Base-by-base conservation (phyloP, 2,329 filamentous ascomycete species). In the Alternaria atra region DNA sequence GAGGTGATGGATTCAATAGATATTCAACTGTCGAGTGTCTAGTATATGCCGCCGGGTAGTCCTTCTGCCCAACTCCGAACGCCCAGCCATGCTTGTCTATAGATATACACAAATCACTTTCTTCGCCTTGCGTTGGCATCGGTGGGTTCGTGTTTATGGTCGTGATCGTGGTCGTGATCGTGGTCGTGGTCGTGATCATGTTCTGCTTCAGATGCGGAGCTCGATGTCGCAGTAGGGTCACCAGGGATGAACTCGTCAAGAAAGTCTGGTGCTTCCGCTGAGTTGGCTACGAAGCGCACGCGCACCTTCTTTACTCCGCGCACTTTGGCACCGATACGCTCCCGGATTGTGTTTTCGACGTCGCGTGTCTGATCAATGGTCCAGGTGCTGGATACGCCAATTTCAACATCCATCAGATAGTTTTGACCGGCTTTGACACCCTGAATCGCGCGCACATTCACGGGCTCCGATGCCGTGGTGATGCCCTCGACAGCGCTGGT, bases 381-480 rank as follows among this genome's bases (percentile, higher is more conserved):
- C 91, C 91, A 97, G 34, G 83, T 82, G 23, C 85, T 86, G 0
- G 94, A 93, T 15, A 96, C 91, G 2, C 88, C 91, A 63, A 98
- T 81, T 77, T 97, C 94, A 7, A 99, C 79, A 70, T 98, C 95
- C 70, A 98, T 89, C 30, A 98, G 84, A 77, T 96, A 97, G 81
- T 97, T 99, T 79, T 97, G 95, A 30, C 95, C 95, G 4, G 93
- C 95, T 81, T 99, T 99, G 80, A 97, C 86, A 55, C 95, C 95
- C 66, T 93, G 91, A 3, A 98, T 86, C 44, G 92, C 90, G 44
- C 90, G 87, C 46, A 97, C 81, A 73, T 92, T 88, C 8, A 93
- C 85, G 55, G 89, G 86, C 81, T 50, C 86, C 83, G 52, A 85
- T 81, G 52, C 78, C 1, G 67, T 67, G 51, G 71, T 74, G 20